Conservation (phyloP, 225 moss, liverwort and hornwort genomes). For the Neckera pumila region DNA sequence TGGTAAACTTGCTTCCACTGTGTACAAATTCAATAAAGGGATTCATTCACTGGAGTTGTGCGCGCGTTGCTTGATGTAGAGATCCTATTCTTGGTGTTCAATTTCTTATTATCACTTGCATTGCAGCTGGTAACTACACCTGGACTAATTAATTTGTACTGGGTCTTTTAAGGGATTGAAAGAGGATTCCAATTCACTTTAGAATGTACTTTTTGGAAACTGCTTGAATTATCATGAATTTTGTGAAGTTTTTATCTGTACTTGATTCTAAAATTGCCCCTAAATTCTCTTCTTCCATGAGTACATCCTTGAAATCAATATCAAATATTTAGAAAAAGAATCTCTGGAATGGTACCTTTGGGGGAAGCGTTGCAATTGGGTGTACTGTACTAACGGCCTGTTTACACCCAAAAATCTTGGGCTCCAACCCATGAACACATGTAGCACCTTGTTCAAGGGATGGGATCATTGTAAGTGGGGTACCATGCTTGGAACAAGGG, state of each 20-base stretch:
- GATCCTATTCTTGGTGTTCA: background rate
- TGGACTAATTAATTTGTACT: background rate
- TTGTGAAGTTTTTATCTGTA: background rate
- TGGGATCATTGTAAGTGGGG: too few species aligned
- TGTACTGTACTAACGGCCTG: too few species aligned
- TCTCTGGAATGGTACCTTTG: background rate
- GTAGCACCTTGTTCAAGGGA: too few species aligned
- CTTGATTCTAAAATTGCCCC: too few species aligned
- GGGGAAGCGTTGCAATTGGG: background rate
- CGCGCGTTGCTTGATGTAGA: background rate
- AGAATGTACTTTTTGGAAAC: background rate
- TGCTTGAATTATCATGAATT: background rate
- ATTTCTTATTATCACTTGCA: background rate
- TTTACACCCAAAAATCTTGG: too few species aligned
- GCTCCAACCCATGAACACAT: too few species aligned
- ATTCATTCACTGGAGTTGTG: conserved; percentile 3
- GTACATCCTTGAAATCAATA: background rate
- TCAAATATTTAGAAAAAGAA: background rate
- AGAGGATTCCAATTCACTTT: background rate
- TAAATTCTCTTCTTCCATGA: background rate
- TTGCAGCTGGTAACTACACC: background rate
- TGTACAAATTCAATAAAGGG: conserved; percentile 25
- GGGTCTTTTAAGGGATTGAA: background rate
- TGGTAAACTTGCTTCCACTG: conserved; percentile 14
- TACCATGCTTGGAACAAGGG: too few species aligned